Evolutionary conservation across 495 filamentous ascomycete species (phyloP).

Genomic region (Penicillium fimorum): DNA sequence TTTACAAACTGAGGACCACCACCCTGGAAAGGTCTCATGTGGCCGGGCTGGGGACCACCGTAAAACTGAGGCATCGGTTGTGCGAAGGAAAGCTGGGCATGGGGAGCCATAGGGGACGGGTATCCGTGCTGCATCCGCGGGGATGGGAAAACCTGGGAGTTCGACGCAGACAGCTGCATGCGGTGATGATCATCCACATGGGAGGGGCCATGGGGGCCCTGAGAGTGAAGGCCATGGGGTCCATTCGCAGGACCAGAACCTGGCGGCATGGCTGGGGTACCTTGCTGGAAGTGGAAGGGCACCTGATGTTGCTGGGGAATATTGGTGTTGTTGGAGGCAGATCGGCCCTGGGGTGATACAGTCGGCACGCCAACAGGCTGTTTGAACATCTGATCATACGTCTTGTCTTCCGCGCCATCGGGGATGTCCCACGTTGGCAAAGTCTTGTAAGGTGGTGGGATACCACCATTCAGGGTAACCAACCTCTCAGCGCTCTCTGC

Average conservation of each 20-base stretch:
- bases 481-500: constrained; percentile 48
- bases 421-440: constrained; percentile 72
- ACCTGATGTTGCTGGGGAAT: constrained; percentile 77
- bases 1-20: constrained; percentile 64
- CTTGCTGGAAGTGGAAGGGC: constrained; percentile 62
- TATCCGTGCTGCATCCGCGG: constrained; percentile 74
- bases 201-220: constrained; percentile 60
- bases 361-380: constrained; percentile 51
- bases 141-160: constrained; percentile 74
- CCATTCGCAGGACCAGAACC: constrained; percentile 59
- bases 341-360: constrained; percentile 66
- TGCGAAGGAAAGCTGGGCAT: constrained; percentile 66
- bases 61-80: constrained; percentile 71
- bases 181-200: constrained; percentile 78
- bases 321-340: constrained; percentile 53
- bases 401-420: constrained; percentile 62
- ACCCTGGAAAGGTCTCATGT: constrained; percentile 48
- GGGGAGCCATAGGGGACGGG: constrained; percentile 65
- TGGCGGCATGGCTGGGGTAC: constrained; percentile 36
- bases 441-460: constrained; percentile 75
- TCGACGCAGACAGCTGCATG: constrained; percentile 79
- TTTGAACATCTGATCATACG: constrained; percentile 76
- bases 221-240: constrained; percentile 60
- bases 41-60: constrained; percentile 42
- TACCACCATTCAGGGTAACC: constrained; percentile 64